Base-by-base conservation (phyloP, 2,329 filamentous ascomycete species). In the Calonectria pseudoturangicola region DNA sequence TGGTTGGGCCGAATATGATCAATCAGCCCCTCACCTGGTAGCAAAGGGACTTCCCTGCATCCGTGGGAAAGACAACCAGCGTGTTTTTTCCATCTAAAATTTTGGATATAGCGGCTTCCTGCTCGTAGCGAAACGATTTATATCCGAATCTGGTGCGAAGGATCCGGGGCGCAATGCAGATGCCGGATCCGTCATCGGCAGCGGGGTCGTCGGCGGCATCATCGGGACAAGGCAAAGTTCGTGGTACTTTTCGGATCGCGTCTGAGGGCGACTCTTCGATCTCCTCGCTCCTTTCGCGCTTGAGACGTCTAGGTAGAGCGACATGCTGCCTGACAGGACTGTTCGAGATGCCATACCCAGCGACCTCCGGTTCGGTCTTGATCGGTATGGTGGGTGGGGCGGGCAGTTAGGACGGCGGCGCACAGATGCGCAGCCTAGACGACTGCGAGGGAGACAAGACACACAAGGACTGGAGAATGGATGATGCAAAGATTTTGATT, bases 1-100 rank as follows among this genome's bases (percentile, higher is more conserved):
- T 15, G 18, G 30, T 21, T 30, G 30, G 30, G 30, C 9, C 5
- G 30, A 5, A 33, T 9, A 5, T 33, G 30, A 33, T 33, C 30
- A 9, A 33, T 9, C 2, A 54, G 12, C 5, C 9, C 25, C 28
- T 2, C 21, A 86, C 86, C 80, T 88, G 87, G 62, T 87, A 88
- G 66, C 87, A 88, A 4, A 88, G 80, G 0, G 86, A 88, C 73
- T 88, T 88, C n/a, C 87, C 87, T n/a, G 86, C 87, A 2, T 86
- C 86, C 0, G 87, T 88, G 4, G 87, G 87, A 66, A 88, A 88
- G 21, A 88, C 77, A 5, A 85, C 85, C 0, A 88, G 81, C 0
- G 83, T 76, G 68, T 85, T 88, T 15, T 87, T 74, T 0, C 86
- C 86, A 5, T 60, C 66, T 1, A 88, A 75, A 12, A 85, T 79